Percentiles rank a stretch among this genome's conserved stretches.
Evolutionary conservation across 495 filamentous ascomycete species (phyloP).

Genomic region (Chaetomium tenue): DNA sequence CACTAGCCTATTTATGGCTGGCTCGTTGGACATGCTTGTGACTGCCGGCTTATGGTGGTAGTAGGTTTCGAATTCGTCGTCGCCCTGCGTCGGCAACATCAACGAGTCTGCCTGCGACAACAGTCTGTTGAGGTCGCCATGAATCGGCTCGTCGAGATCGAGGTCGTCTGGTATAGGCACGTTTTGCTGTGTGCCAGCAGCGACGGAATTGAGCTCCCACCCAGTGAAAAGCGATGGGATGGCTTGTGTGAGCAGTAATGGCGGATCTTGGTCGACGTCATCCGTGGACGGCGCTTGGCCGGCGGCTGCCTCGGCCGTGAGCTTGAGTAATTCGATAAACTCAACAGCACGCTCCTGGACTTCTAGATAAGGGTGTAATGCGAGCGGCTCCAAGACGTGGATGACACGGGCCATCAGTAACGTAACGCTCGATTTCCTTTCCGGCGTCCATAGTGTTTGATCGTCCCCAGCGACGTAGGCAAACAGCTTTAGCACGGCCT

Average conservation of each 20-base stretch:
- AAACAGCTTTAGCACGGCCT: constrained; percentile 83
- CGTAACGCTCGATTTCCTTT: constrained; percentile 65
- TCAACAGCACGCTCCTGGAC: constrained; percentile 96
- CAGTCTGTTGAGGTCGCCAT: constrained; percentile 63
- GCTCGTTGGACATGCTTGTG: constrained; percentile 46
- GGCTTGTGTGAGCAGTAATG: constrained; percentile 78
- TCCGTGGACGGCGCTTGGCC: constrained; percentile 59
- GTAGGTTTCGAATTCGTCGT: constrained; percentile 67
- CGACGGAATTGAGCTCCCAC: constrained; percentile 87
- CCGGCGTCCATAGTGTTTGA: constrained; percentile 56
- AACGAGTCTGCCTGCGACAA: constrained; percentile 59
- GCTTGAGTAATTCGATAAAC: constrained; percentile 80
- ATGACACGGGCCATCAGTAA: constrained; percentile 78
- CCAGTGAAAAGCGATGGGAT: constrained; percentile 84
- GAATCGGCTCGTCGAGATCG: constrained; percentile 76
- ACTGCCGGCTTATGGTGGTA: constrained; percentile 60
- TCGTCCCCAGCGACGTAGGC: constrained; percentile 60
- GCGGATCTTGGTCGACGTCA: constrained; percentile 59
- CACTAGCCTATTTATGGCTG: constrained; percentile 53
- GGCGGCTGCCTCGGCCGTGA: constrained; percentile 74
- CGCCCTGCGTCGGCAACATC: constrained; percentile 50
- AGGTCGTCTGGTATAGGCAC: constrained; percentile 75
- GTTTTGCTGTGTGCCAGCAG: constrained; percentile 76
- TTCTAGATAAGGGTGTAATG: constrained; percentile 79
- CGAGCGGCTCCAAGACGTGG: constrained; percentile 71